Percentiles rank a stretch among this genome's conserved stretches.
phyloP scores from a whole-genome alignment of 441 rosid species.

The Hypseocharis bilobata region DNA sequence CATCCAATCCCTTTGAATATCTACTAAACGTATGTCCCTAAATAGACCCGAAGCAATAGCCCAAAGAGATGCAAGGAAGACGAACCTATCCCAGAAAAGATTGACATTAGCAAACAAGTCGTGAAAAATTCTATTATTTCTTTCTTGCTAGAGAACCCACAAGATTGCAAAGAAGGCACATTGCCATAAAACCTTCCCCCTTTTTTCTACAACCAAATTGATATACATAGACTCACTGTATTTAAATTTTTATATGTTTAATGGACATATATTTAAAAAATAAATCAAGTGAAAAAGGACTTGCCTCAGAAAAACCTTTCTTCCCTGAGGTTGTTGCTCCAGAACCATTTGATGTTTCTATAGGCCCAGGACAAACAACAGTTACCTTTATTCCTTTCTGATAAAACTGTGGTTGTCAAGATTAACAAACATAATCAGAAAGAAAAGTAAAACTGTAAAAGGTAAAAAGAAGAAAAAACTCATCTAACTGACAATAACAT shows the following conservation, averaged over 20 bases:
- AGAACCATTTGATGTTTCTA: slow-evolving; percentile 55
- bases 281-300: slow-evolving; percentile 6
- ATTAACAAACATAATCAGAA: slow-evolving; percentile 6
- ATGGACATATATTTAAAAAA: not conserved
- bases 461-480: not conserved
- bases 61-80: too few relatives aligned
- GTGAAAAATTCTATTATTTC: too few relatives aligned
- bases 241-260: not conserved
- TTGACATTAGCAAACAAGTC: too few relatives aligned
- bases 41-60: too few relatives aligned
- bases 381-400: slow-evolving; percentile 82
- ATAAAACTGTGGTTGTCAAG: slow-evolving; percentile 40
- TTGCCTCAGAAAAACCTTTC: slow-evolving; percentile 48
- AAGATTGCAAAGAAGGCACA: too few relatives aligned
- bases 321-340: slow-evolving; percentile 43
- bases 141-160: too few relatives aligned
- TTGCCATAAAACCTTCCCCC: too few relatives aligned
- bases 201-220: too few relatives aligned
- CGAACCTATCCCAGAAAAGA: too few relatives aligned
- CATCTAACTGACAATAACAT: not conserved
- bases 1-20: too few relatives aligned
- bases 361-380: slow-evolving; percentile 88
- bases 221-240: not conserved
- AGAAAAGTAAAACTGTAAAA: not conserved
- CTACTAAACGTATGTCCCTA: too few relatives aligned